Evolutionary conservation across 441 rosid species (phyloP), one percentile per base, ranked within the genome.

Genomic region (Gossypium laxum): DNA sequence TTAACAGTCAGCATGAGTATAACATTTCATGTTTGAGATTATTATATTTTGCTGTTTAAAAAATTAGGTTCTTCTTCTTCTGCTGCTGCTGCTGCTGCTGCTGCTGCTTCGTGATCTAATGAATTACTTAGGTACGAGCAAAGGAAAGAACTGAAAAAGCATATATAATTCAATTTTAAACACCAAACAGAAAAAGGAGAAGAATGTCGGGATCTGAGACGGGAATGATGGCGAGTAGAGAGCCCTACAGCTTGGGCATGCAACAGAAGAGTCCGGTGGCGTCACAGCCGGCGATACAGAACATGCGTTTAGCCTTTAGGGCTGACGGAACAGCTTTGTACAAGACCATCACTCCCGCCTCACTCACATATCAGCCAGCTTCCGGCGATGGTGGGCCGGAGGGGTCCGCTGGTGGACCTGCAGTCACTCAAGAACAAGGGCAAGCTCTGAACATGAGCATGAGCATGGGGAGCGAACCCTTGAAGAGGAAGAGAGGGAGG

Each of bases 401-500:
- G 0, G 79, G 79, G 2, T 24, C 80, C 0, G 38, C 76, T 48
- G 72, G 71, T 6, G 76, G 70, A 2, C 18, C 70, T 14, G 17
- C 55, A 5, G n/a, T 55, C 15, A 19, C 47, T 38, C 78, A 73
- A 30, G 77, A 78, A 14, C 68, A 64, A 64, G 54, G 78, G 11
- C 68, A 43, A 41, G 68, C 54, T 64, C 30, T 82, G 59, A 84
- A 81, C 75, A 83, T 87, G 81, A 85, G 80, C 75, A 83, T 87
- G 80, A 85, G 80, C 74, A 56, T 77, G 72, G 82, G 80, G 4
- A 75, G 72, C 67, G 90, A 85, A 54, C 74, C 78, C 0, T 32
- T 83, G 79, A 91, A 84, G 86, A 88, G 70, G 79, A 89, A 82
- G 83, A 80, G 96, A 73, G 98, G 98, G 5, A 84, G 97, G 68